Base-by-base conservation (phyloP, 306 rosid genomes). In the Rubus idaeus region DNA sequence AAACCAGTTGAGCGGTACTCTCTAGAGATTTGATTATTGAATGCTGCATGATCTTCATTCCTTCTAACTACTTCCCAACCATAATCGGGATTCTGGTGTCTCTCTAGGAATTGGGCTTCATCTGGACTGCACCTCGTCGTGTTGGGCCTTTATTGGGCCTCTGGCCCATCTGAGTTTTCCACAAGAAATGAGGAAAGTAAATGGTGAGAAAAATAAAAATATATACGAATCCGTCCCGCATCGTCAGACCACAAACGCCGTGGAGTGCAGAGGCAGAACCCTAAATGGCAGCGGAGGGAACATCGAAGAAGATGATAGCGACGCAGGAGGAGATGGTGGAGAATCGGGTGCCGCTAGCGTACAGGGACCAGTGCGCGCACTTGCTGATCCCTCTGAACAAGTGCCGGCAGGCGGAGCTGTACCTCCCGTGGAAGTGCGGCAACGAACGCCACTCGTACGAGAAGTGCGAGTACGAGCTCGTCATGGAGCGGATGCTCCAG, bases 261-360 rank as follows among this genome's bases (percentile, higher is more conserved):
- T 46, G 58, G 78, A 56, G 20, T 5, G 3, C 14, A 21, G 10
- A 73, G 23, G 6, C 16, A 7, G 55, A 73, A 57, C 70, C 37
- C 69, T 63, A 45, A n/a, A 45, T 89, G 98, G 94, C 90, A 41
- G 85, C 84, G 5, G 84, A 84, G 49, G 97, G 97, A 5, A 90
- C 97, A 51, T 88, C 97, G 85, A 92, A 95, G 93, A 89, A 90
- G 95, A 95, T 92, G 98, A 92, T 95, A 51, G 98, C 97, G 42
- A 90, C 97, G 23, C 97, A 91, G 82, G 95, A 80, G 40, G 97
- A 95, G 80, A 92, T 95, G 99, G 91, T 89, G 44, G 97, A 92
- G 77, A 90, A 91, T 30, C 84, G 80, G 91, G 96, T 91, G 78
- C 99, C 99, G 0, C 39, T 95, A 45, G 58, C 96, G 0, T 95